Conservation (phyloP, 2,329 filamentous ascomycete genomes). For the Xylaria hypoxylon region DNA sequence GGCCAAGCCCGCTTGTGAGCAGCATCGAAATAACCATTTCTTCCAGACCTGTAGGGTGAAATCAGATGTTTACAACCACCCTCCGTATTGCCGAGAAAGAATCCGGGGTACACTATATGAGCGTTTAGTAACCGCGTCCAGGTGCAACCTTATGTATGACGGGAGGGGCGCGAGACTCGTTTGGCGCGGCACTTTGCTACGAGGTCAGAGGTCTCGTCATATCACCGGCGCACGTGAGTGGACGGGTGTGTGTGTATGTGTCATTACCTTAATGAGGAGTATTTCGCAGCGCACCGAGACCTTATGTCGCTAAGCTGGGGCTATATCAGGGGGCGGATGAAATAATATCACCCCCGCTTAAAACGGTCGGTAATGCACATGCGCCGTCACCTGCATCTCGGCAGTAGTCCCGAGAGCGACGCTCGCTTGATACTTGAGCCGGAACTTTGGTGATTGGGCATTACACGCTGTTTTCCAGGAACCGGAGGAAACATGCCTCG, state of each 20-base stretch:
- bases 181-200: slow-evolving; percentile 31
- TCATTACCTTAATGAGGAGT: slow-evolving; percentile 17
- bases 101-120: slow-evolving; percentile 26
- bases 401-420: slow-evolving; percentile 32
- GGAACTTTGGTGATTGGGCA: slow-evolving; percentile 13
- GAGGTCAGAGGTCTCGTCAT: not conserved
- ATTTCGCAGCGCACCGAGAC: not conserved
- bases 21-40: slow-evolving; percentile 34
- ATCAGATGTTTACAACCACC: slow-evolving; percentile 20
- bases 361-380: slow-evolving; percentile 36
- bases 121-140: slow-evolving; percentile 29
- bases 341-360: slow-evolving; percentile 36
- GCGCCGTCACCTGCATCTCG: slow-evolving; percentile 34
- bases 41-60: slow-evolving; percentile 37
- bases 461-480: slow-evolving; percentile 24
- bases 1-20: slow-evolving; percentile 32
- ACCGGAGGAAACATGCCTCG: not conserved
- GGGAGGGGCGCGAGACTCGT: slow-evolving; percentile 18
- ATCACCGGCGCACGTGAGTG: not conserved
- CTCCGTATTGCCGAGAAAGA: slow-evolving; percentile 31
- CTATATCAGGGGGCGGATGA: slow-evolving; percentile 28
- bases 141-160: slow-evolving; percentile 22
- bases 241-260: not conserved
- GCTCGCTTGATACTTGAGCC: slow-evolving; percentile 4
- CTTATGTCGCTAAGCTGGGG: slow-evolving; percentile 7